Conservation (phyloP, 2,329 filamentous ascomycete genomes). For the Ophiostoma novo-ulmi region DNA sequence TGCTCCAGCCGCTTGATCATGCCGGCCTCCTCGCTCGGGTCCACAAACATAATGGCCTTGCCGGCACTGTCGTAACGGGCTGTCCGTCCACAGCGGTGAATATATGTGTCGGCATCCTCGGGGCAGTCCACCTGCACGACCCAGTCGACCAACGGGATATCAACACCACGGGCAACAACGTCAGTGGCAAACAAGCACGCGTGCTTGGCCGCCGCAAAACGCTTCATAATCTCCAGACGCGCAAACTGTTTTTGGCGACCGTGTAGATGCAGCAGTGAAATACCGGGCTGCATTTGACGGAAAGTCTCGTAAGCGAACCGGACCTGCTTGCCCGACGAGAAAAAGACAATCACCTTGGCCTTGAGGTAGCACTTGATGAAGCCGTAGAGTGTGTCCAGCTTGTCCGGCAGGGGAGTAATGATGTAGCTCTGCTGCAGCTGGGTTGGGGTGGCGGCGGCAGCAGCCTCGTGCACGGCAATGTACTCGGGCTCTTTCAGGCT, state of each 20-base stretch:
- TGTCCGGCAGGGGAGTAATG: conserved; percentile 76
- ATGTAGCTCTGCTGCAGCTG: conserved; percentile 89
- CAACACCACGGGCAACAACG: conserved; percentile 86
- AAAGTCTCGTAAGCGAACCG: conserved; percentile 93
- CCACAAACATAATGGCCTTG: conserved; percentile 81
- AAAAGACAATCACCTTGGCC: conserved; percentile 89
- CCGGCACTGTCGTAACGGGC: conserved; percentile 89
- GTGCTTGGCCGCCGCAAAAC: conserved; percentile 74
- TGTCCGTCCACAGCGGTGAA: conserved; percentile 89
- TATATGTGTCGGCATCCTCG: conserved; percentile 95
- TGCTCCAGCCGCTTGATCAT: conserved; percentile 80
- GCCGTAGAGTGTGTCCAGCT: conserved; percentile 85
- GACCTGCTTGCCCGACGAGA: conserved; percentile 94
- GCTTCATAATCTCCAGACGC: conserved; percentile 77
- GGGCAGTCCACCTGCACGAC: conserved; percentile 98
- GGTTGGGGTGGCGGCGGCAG: conserved; percentile 71
- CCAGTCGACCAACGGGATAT: conserved; percentile 96
- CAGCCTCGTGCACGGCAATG: conserved; percentile 84
- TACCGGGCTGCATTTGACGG: conserved; percentile 87
- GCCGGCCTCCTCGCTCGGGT: conserved; percentile 86
- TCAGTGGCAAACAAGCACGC: conserved; percentile 93
- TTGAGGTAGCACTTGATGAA: conserved; percentile 90
- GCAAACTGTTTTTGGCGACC: conserved; percentile 90
- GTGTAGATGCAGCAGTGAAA: conserved; percentile 86
- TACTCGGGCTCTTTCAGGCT: conserved; percentile 91